Base-by-base conservation (phyloP, 169 alveolate species). In the Plasmodium gonderi region DNA sequence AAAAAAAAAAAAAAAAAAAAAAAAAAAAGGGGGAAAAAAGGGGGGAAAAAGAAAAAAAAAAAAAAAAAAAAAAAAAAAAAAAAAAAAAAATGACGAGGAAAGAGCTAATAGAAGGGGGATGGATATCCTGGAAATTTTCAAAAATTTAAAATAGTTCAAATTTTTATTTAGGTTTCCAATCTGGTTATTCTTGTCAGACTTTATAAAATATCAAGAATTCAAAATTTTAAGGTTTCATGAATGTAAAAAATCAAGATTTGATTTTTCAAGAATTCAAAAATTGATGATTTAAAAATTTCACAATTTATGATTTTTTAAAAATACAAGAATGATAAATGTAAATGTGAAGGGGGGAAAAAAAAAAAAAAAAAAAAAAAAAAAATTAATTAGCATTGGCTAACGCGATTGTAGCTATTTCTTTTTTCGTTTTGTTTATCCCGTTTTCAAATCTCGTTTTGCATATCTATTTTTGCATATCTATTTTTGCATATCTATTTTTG, bases 261-360 rank as follows among this genome's bases (percentile, higher is more conserved):
- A 29, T 23, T 23, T 60, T 60, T 60, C 31, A 60, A 36, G 72
- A 60, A 60, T 8, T 29, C 40, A 31, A 36, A n/a, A 60, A 60
- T 36, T 20, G 14, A 17, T 6, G 36, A 29, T 23, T 60, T 60
- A 78, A 51, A 78, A 78, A 11, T 47, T 49, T 29, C 89, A 79
- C 33, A 79, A 79, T 36, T 79, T 79, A 65, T 12, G 36, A 79
- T 49, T 79, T 51, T 79, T 78, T 49, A 5, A 11, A 79, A 79
- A 31, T 79, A 2, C 8, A 79, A 26, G 40, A 33, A 31, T 31
- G 42, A 40, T n/a, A 20, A 33, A 68, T 12, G 31, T 29, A 12
- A 33, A 68, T 11, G 33, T 14, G 33, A 68, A 29, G 33, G 3
- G 33, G 23, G 9, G 54, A 9, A 44, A 44, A 44, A 64, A 33